Percentiles rank a stretch among this genome's conserved stretches.
Conservation (phyloP, 2,329 filamentous ascomycete genomes). For the Fusarium decemcellulare region DNA sequence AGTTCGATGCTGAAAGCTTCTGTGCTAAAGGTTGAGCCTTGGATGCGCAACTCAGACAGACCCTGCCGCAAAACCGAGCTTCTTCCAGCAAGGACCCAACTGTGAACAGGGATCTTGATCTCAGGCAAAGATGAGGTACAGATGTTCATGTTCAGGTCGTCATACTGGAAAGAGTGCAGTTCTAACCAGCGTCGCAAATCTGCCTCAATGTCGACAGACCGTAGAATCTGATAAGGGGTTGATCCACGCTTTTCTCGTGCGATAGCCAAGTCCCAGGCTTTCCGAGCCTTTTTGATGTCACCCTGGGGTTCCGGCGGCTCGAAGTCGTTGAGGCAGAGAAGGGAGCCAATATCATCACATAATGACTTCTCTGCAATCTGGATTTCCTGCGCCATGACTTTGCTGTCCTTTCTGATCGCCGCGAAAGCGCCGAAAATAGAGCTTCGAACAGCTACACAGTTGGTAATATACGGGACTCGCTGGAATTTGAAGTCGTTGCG, state of each 20-base stretch:
- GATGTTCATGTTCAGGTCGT: conserved; percentile 61
- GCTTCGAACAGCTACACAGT: conserved; percentile 86
- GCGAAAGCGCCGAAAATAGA: conserved; percentile 93
- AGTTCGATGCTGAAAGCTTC: conserved; percentile 53
- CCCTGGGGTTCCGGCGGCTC: conserved; percentile 55
- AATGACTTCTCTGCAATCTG: conserved; percentile 76
- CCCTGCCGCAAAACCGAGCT: conserved; percentile 77
- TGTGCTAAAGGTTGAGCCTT: conserved; percentile 34
- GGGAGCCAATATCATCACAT: conserved; percentile 79
- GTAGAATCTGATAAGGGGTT: conserved; percentile 68
- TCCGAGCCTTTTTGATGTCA: conserved; percentile 56
- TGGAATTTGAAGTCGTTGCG: conserved; percentile 96
- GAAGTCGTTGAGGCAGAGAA: conserved; percentile 79
- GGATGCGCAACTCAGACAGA: conserved; percentile 68
- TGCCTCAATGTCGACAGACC: conserved; percentile 75
- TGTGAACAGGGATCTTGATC: conserved; percentile 83
- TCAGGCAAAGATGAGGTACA: conserved; percentile 75
- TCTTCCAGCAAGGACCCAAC: conserved; percentile 83
- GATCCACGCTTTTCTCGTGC: conserved; percentile 63
- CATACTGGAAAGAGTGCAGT: conserved; percentile 55
- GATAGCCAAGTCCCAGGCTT: conserved; percentile 52
- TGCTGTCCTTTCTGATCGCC: conserved; percentile 86
- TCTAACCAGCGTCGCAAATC: conserved; percentile 70
- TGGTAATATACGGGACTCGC: conserved; percentile 88
- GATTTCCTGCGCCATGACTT: conserved; percentile 82